Evolutionary conservation across 306 rosid species (phyloP).

Genomic region (Psophocarpus tetragonolobus): DNA sequence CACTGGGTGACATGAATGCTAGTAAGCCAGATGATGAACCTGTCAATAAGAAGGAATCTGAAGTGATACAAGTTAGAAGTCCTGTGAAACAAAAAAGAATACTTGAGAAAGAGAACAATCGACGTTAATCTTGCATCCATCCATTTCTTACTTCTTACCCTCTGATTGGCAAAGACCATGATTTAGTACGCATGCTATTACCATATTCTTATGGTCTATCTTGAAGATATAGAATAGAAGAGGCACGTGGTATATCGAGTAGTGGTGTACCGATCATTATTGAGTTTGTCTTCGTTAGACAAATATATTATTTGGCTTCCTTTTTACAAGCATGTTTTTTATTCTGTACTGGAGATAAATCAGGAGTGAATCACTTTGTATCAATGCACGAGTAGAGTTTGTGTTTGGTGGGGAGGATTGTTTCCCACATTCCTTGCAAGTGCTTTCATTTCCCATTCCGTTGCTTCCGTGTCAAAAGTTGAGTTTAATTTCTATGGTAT

Average conservation of each 20-base stretch:
- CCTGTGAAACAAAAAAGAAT: slow-evolving; percentile 48
- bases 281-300: slow-evolving; percentile 8
- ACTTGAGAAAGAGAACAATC: slow-evolving; percentile 81
- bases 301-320: slow-evolving; percentile 6
- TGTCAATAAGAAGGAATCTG: slow-evolving; percentile 52
- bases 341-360: background rate
- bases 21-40: slow-evolving; percentile 57
- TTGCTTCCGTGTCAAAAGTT: background rate
- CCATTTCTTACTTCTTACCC: background rate
- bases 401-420: background rate
- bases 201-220: slow-evolving; percentile 39
- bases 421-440: background rate
- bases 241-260: background rate
- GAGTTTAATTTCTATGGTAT: background rate
- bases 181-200: background rate
- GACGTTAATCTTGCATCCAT: slow-evolving; percentile 33
- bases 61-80: slow-evolving; percentile 50
- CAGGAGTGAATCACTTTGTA: background rate
- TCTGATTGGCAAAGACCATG: background rate
- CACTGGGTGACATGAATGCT: slow-evolving; percentile 74
- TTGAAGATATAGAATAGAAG: background rate
- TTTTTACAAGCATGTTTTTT: background rate
- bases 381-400: background rate
- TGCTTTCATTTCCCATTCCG: too few relatives aligned
- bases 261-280: background rate